Base-by-base conservation (phyloP, 2,329 filamentous ascomycete species). In the Drechslera avenae region DNA sequence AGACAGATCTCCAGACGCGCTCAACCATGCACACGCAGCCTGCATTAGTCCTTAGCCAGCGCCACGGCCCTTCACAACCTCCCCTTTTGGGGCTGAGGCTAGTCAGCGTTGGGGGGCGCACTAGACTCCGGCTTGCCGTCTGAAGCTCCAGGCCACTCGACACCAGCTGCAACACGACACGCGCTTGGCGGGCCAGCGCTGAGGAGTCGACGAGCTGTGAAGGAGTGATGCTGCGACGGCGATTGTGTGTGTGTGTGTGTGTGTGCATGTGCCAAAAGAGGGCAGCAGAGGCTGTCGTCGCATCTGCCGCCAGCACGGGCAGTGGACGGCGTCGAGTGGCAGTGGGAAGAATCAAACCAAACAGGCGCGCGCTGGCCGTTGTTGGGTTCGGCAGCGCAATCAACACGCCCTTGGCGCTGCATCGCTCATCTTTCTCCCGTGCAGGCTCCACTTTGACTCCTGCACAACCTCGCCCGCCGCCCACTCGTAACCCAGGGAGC, bases 381-480 rank as follows among this genome's bases (percentile, higher is more conserved):
- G n/a, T 42, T 39, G 43, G 49, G 14, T 48, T 52, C 43, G 43
- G 39, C 33, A 48, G 39, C 39, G 30, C 37, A 14, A 30, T 52
- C 44, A 42, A 48, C 39, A 32, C 34, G 39, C 42, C 36, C 45
- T 35, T 36, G 36, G 21, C 33, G 34, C 28, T 55, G 41, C 39
- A 57, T 60, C 52, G 56, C 45, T 50, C 26, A 41, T 44, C 16
- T 39, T 32, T 39, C 46, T 51, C 46, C 40, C 54, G 51, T 46
- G 52, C 43, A 52, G 23, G 39, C 54, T 58, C 57, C 56, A 57
- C 59, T 53, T 21, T 36, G 52, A 47, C 50, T 60, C 50, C 48
- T 63, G 61, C 63, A 59, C 60, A 48, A 47, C 43, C 39, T 39
- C 50, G 32, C 43, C 34, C 33, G 32, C 23, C 33, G 32, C 23